Percentiles rank a stretch among this genome's conserved stretches.
Evolutionary conservation across 768 basidiomycete species (phyloP).

Genomic region (Leccinellum rugosiceps): DNA sequence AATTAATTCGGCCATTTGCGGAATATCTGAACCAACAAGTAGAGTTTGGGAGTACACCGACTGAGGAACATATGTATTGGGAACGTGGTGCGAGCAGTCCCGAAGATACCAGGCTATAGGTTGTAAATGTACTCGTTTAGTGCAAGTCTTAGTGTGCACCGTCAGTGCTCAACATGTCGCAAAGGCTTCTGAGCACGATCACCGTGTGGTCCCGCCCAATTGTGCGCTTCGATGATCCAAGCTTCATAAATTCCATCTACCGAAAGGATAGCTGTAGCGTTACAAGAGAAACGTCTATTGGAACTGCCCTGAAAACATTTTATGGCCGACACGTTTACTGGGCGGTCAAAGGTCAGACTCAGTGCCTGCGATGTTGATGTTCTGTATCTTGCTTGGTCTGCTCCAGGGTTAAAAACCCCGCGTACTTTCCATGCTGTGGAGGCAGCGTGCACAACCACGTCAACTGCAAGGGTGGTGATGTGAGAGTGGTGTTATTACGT

Average conservation of each 20-base stretch:
- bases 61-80: neutral
- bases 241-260: too few species aligned
- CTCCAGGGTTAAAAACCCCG: too few species aligned
- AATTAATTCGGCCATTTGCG: neutral
- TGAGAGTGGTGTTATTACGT: too few species aligned
- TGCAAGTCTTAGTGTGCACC: too few species aligned
- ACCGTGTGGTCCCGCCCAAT: too few species aligned
- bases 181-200: too few species aligned
- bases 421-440: neutral
- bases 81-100: neutral
- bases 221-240: conserved; percentile 10
- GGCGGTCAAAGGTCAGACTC: too few species aligned
- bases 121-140: neutral
- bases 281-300: neutral
- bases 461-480: neutral
- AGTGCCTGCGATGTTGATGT: too few species aligned
- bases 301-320: too few species aligned
- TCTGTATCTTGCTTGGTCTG: neutral
- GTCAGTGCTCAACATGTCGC: too few species aligned
- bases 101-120: neutral
- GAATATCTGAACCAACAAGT: neutral
- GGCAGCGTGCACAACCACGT: too few species aligned
- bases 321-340: too few species aligned
- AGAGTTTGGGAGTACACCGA: neutral
- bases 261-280: neutral